Percentiles rank a stretch among this genome's conserved stretches.
phyloP scores from a whole-genome alignment of 352 stramenopile species.

The Blastocystis sp. region DNA sequence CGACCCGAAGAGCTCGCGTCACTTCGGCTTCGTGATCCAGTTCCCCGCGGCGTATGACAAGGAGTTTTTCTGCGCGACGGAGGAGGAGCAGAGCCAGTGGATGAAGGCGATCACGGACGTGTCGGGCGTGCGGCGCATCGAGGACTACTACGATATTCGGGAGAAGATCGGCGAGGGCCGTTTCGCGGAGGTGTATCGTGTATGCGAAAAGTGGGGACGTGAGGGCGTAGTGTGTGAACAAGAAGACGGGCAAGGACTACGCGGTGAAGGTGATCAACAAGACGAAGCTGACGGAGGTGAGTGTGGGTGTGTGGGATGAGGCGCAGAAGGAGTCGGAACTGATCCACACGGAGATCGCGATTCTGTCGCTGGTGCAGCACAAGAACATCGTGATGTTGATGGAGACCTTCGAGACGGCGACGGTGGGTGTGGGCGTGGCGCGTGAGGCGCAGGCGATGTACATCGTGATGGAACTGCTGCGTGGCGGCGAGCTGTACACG shows the following conservation, averaged over 20 bases:
- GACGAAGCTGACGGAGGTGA: slow-evolving; percentile 77
- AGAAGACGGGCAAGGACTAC: slow-evolving; percentile 73
- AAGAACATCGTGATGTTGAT: slow-evolving; percentile 73
- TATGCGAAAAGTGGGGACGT: neutral
- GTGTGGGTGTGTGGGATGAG: neutral
- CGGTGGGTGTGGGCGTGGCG: neutral
- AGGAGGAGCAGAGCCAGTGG: slow-evolving; percentile 80
- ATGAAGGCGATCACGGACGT: slow-evolving; percentile 77
- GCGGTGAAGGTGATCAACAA: slow-evolving; percentile 91
- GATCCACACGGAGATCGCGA: slow-evolving; percentile 86
- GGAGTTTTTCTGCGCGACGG: slow-evolving; percentile 80
- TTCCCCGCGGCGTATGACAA: slow-evolving; percentile 77
- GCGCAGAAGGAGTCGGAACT: slow-evolving; percentile 79
- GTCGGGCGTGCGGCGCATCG: slow-evolving; percentile 82
- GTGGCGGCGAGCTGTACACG: slow-evolving; percentile 91
- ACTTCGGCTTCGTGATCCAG: slow-evolving; percentile 83
- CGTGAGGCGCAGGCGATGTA: slow-evolving; percentile 82
- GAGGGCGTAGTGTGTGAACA: slow-evolving; percentile 75
- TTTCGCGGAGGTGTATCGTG: slow-evolving; percentile 82
- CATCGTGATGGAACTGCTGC: slow-evolving; percentile 93
- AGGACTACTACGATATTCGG: slow-evolving; percentile 83
- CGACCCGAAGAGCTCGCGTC: slow-evolving; percentile 72
- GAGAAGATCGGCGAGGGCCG: slow-evolving; percentile 81
- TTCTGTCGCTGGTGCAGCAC: slow-evolving; percentile 84
- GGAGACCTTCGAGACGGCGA: slow-evolving; percentile 85